Conservation (phyloP, 441 rosid genomes). For the Gossypium davidsonii region DNA sequence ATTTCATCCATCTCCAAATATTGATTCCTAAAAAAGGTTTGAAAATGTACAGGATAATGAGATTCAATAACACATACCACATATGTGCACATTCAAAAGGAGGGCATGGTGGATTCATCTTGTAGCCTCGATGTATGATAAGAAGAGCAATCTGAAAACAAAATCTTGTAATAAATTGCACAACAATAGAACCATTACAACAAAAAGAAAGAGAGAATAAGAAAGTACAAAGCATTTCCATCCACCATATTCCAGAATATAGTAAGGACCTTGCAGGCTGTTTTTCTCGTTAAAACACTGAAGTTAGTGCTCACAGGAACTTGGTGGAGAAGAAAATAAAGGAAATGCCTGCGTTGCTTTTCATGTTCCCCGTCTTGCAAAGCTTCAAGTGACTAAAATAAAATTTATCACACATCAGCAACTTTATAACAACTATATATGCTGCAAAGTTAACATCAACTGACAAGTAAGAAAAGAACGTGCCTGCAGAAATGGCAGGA, state of each 20-base stretch:
- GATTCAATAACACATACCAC: constrained; percentile 52
- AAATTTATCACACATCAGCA: constrained; percentile 20
- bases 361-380: constrained; percentile 98
- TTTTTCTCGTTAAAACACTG: constrained; percentile 70
- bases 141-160: constrained; percentile 85
- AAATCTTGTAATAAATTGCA: constrained; percentile 30
- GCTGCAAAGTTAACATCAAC: neutral
- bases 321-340: constrained; percentile 96
- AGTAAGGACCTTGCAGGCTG: constrained; percentile 81
- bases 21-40: neutral
- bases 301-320: constrained; percentile 96
- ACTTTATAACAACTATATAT: constrained; percentile 12
- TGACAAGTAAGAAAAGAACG: constrained; percentile 19
- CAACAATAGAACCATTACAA: constrained; percentile 28
- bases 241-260: constrained; percentile 16
- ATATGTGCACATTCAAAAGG: constrained; percentile 98
- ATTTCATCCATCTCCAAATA: constrained; percentile 3
- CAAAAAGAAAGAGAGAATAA: constrained; percentile 16
- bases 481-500: constrained; percentile 94
- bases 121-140: constrained; percentile 86
- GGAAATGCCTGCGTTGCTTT: constrained; percentile 81
- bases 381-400: constrained; percentile 86
- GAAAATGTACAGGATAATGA: neutral
- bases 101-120: constrained; percentile 95
- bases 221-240: neutral